These are phyloP conservation scores for Colletotrichum cereale DNA, from an alignment of 2,329 filamentous ascomycete species.

Conservation along the genomic window DNA sequence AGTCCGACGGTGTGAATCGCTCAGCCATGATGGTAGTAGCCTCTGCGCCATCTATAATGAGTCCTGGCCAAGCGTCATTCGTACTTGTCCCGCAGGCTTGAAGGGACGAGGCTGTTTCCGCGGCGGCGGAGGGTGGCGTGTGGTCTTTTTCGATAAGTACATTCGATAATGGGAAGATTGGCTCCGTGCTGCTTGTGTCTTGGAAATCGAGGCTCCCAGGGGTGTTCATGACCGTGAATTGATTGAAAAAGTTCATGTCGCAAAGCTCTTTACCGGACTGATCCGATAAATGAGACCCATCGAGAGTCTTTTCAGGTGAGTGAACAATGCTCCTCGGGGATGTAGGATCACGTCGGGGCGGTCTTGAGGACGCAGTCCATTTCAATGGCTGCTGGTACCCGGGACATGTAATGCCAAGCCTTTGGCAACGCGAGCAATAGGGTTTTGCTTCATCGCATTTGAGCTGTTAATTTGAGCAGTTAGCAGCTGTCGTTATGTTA, in stretches of 20 bases:
- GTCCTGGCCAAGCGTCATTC: too few species aligned
- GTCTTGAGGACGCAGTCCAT: slow-evolving; percentile 9
- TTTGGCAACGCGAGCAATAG: slow-evolving; percentile 16
- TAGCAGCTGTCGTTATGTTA: background rate
- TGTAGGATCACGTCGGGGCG: background rate
- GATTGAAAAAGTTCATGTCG: slow-evolving; percentile 9
- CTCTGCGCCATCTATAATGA: background rate
- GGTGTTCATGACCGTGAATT: background rate
- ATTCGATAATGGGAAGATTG: background rate
- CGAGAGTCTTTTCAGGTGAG: background rate
- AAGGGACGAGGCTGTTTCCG: background rate
- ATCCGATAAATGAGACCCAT: background rate
- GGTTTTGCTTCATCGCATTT: slow-evolving; percentile 29
- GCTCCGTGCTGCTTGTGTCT: background rate
- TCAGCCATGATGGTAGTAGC: background rate
- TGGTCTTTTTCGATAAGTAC: background rate
- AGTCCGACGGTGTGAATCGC: background rate
- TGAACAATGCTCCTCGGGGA: background rate
- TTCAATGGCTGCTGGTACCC: slow-evolving; percentile 12
- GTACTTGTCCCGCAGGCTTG: background rate
- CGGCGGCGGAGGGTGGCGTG: background rate
- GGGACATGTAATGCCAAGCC: slow-evolving; percentile 22
- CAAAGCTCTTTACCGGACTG: background rate
- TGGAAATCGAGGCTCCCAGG: background rate
- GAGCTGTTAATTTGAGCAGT: background rate